Percentiles rank a stretch among this genome's conserved stretches.
phyloP scores from a whole-genome alignment of 148 eudicot genomes.

The Vaccinium darrowii region DNA sequence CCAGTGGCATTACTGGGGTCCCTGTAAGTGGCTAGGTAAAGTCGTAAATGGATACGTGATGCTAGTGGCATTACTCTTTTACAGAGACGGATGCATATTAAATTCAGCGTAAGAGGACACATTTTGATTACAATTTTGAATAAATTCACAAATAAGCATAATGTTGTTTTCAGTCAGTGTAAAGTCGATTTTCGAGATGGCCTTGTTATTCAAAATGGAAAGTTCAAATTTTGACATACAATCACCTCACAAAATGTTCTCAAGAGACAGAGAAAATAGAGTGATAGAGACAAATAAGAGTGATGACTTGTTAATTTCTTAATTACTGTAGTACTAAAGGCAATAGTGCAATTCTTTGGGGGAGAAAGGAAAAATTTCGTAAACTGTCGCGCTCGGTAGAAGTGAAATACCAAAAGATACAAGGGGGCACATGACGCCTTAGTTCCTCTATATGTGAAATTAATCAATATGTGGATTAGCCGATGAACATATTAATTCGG shows the following conservation, averaged over 20 bases:
- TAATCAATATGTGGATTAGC: not conserved
- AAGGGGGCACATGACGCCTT: not conserved
- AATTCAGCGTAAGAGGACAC: too few species aligned
- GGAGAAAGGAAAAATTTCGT: not conserved
- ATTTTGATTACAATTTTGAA: not conserved
- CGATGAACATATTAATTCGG: not conserved
- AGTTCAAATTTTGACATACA: not conserved
- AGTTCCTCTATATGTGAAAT: too few species aligned
- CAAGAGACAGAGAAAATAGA: not conserved
- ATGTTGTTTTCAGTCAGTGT: not conserved
- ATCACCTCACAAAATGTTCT: not conserved
- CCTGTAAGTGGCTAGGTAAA: too few species aligned
- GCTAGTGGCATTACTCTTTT: too few species aligned
- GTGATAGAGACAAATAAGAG: not conserved
- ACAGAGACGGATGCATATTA: too few species aligned
- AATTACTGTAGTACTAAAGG: not conserved
- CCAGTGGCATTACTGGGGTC: too few species aligned
- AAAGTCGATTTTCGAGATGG: not conserved
- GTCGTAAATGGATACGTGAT: too few species aligned
- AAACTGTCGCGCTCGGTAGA: not conserved
- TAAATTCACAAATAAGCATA: not conserved
- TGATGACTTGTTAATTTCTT: not conserved
- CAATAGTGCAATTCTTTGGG: not conserved
- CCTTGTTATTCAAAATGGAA: not conserved
- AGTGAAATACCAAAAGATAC: not conserved